These are phyloP conservation scores for Phytopythium kandeliae DNA, from an alignment of 352 stramenopile genomes.

Conservation along the genomic window DNA sequence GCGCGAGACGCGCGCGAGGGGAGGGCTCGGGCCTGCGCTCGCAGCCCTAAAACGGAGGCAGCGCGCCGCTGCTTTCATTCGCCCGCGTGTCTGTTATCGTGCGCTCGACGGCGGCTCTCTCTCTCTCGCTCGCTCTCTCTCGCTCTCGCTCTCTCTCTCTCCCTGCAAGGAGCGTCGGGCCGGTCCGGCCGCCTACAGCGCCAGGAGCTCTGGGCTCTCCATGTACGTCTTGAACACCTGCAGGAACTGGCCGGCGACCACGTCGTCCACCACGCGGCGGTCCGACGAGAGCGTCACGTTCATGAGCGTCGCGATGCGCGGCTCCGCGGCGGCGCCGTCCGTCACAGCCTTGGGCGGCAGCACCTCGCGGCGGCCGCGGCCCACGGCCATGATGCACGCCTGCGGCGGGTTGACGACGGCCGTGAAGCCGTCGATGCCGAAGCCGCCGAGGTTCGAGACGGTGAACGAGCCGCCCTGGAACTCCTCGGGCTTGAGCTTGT, in stretches of 20 bases:
- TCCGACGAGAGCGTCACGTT: constrained; percentile 96
- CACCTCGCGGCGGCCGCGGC: constrained; percentile 89
- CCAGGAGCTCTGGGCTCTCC: constrained; percentile 90
- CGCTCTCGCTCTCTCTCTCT: neutral
- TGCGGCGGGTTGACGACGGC: constrained; percentile 99
- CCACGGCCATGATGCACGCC: constrained; percentile 98
- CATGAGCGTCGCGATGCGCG: constrained; percentile 89
- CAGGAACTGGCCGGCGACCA: constrained; percentile 94
- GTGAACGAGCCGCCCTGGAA: constrained; percentile 99
- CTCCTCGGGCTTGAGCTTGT: constrained; percentile 98
- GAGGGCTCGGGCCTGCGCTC: neutral
- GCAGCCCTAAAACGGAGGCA: neutral
- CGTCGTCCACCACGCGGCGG: constrained; percentile 96
- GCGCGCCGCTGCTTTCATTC: neutral
- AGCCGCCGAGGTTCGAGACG: constrained; percentile 98
- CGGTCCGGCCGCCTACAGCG: constrained; percentile 42
- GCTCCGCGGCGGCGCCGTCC: constrained; percentile 66
- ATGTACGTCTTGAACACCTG: constrained; percentile 96
- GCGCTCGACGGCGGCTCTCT: neutral
- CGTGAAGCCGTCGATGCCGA: constrained; percentile 97
- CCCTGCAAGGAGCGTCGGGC: no score
- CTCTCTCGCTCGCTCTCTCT: neutral
- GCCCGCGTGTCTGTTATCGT: constrained; percentile 1
- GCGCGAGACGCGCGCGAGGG: neutral
- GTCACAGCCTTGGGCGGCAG: constrained; percentile 42